Conservation (phyloP, 2,329 filamentous ascomycete species). For the Amesomyces nigricolor region DNA sequence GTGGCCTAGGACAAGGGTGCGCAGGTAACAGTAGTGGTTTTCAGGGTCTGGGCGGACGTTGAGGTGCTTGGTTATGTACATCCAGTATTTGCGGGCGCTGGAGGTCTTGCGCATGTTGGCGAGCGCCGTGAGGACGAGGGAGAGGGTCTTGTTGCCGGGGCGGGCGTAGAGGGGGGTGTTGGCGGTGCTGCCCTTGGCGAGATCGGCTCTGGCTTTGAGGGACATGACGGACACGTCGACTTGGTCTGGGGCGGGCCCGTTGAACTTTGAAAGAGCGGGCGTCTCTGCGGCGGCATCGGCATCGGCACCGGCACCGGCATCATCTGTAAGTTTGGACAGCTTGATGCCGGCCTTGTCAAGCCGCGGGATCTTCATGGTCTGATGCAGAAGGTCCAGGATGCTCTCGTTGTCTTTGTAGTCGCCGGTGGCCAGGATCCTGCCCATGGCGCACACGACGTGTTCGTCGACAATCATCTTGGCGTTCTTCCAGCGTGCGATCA, state of each 20-base stretch:
- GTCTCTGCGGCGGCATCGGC: neutral
- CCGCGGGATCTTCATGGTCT: conserved; percentile 72
- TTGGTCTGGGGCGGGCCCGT: neutral
- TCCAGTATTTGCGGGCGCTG: conserved; percentile 73
- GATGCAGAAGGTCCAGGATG: conserved; percentile 68
- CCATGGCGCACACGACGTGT: conserved; percentile 74
- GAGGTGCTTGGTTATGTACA: conserved; percentile 56
- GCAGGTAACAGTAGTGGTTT: conserved; percentile 65
- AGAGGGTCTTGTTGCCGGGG: conserved; percentile 56
- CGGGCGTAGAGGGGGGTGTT: conserved; percentile 31
- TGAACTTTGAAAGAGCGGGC: neutral
- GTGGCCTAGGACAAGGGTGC: conserved; percentile 59
- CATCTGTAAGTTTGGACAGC: neutral
- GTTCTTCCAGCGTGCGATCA: conserved; percentile 67
- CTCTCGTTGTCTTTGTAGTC: conserved; percentile 60
- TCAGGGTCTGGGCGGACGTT: conserved; percentile 64
- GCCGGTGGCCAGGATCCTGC: conserved; percentile 64
- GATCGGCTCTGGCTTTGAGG: neutral
- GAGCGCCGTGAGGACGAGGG: conserved; percentile 62
- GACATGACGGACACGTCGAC: neutral
- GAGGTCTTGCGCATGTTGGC: conserved; percentile 53
- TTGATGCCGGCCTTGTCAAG: conserved; percentile 34
- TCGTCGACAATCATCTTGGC: conserved; percentile 71
- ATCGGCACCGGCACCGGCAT: neutral
- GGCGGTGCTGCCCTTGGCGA: conserved; percentile 8